These are phyloP conservation scores for Phialophora tarda DNA, from an alignment of 2,329 filamentous ascomycete genomes.

Conservation along the genomic window DNA sequence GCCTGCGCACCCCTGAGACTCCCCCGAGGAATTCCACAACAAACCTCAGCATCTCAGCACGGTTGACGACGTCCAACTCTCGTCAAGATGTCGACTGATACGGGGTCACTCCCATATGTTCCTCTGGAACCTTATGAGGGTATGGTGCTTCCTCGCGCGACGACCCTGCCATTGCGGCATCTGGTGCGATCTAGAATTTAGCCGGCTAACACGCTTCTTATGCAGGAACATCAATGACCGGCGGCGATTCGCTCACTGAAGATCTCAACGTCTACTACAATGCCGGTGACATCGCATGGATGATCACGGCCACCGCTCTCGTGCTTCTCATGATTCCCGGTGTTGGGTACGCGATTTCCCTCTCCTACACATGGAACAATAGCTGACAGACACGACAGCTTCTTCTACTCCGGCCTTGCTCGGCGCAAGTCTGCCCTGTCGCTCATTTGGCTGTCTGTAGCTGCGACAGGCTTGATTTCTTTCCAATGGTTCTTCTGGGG, in stretches of 20 bases:
- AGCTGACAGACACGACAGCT: slow-evolving; percentile 55
- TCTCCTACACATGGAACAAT: neutral
- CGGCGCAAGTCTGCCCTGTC: slow-evolving; percentile 87
- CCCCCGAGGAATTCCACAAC: neutral
- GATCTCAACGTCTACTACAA: slow-evolving; percentile 87
- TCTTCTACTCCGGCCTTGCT: slow-evolving; percentile 92
- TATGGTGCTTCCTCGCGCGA: slow-evolving; percentile 6
- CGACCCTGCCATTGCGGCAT: neutral
- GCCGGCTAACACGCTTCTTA: slow-evolving; percentile 45
- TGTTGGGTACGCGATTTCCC: slow-evolving; percentile 63
- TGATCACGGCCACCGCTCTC: slow-evolving; percentile 75
- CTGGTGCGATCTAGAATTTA: neutral
- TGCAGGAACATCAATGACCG: slow-evolving; percentile 63
- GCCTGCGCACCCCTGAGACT: slow-evolving; percentile 8
- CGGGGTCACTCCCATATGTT: slow-evolving; percentile 34
- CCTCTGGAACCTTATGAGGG: slow-evolving; percentile 33
- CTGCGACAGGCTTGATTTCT: slow-evolving; percentile 76
- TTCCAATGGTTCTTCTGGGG: slow-evolving; percentile 99
- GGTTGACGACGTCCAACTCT: neutral
- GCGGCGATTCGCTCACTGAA: slow-evolving; percentile 69
- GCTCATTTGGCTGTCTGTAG: slow-evolving; percentile 82
- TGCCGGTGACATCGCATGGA: slow-evolving; percentile 82
- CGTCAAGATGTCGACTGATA: slow-evolving; percentile 41
- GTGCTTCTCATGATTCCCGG: slow-evolving; percentile 93
- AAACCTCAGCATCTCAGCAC: neutral